Evolutionary conservation across 2,329 filamentous ascomycete species (phyloP).

Genomic region (Penicillium freii): DNA sequence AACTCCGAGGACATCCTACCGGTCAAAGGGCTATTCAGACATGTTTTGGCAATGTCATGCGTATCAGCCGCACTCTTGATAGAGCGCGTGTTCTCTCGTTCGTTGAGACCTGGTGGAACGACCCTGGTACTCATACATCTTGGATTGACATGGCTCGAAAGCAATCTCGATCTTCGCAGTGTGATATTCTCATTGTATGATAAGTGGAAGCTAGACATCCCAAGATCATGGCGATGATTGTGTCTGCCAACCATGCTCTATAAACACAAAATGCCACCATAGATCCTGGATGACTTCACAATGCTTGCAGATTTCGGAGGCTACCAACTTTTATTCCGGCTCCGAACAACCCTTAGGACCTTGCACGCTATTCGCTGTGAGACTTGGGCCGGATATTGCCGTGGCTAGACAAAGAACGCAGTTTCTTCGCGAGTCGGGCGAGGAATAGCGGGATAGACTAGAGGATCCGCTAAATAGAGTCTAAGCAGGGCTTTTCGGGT

Average conservation of each 20-base stretch:
- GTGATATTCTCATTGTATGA: slow-evolving; percentile 14
- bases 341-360: neutral
- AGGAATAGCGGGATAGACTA: neutral
- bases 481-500: neutral
- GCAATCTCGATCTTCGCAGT: slow-evolving; percentile 1
- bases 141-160: slow-evolving; percentile 20
- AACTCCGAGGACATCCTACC: slow-evolving; percentile 13
- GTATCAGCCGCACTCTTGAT: slow-evolving; percentile 11
- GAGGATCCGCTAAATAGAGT: neutral
- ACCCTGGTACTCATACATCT: neutral
- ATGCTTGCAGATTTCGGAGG: neutral
- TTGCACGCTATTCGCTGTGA: neutral
- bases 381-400: neutral
- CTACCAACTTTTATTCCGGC: neutral
- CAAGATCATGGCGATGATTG: neutral
- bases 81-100: slow-evolving; percentile 10
- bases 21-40: slow-evolving; percentile 2
- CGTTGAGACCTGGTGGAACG: slow-evolving; percentile 8
- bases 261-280: neutral
- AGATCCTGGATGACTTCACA: neutral
- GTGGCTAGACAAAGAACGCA: neutral
- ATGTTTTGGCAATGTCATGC: slow-evolving; percentile 9
- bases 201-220: neutral
- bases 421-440: neutral
- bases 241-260: neutral